Conservation (phyloP, 257 asterid species). For the Solanum clarkiae region DNA sequence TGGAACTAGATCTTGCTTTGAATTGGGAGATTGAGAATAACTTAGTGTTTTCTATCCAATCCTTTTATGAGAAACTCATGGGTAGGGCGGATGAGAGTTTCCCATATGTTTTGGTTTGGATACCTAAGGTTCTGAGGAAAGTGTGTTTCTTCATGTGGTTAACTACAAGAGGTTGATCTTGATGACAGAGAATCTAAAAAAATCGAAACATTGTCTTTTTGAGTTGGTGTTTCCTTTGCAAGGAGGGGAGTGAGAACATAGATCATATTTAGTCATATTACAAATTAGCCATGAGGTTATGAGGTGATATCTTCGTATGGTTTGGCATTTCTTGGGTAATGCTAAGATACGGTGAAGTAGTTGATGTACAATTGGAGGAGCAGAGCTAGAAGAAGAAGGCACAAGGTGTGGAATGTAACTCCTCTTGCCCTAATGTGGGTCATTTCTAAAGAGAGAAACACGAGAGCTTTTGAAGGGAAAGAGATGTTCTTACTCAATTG, state of each 20-base stretch:
- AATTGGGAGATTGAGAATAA: no score
- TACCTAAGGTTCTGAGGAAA: no score
- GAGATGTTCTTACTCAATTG: not conserved
- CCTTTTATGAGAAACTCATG: no score
- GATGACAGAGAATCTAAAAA: no score
- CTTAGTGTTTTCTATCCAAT: no score
- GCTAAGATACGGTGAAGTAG: not conserved
- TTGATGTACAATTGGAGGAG: not conserved
- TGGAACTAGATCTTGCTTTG: no score
- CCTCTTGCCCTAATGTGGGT: not conserved
- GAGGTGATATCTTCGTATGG: not conserved
- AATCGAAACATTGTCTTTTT: no score
- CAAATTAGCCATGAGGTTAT: not conserved
- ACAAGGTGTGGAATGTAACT: not conserved
- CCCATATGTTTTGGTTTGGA: no score
- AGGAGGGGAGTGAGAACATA: not conserved
- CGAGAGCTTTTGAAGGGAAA: not conserved
- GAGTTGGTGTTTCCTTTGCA: not conserved
- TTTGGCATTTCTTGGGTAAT: not conserved
- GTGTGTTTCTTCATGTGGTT: no score
- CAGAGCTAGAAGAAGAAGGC: not conserved
- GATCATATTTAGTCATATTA: not conserved
- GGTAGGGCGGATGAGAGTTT: no score
- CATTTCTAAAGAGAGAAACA: not conserved
- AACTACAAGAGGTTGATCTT: no score